Evolutionary conservation across 306 rosid genomes (phyloP), one percentile per base, ranked within the genome.

Genomic region (Dryas drummondii): DNA sequence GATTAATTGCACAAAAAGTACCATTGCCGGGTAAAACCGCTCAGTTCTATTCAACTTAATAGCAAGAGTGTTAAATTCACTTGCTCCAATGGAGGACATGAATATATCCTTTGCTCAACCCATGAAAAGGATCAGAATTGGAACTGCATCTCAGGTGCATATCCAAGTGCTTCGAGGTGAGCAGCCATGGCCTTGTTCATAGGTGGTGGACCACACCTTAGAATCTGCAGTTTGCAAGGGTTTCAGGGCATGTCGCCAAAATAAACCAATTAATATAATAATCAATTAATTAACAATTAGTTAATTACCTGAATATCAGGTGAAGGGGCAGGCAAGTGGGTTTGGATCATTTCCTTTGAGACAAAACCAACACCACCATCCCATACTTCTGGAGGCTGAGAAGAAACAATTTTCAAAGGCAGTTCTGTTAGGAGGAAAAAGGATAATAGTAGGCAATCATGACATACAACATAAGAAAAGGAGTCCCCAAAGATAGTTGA

Each of bases 151-250:
- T 92, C 93, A 32, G 97, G 75, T 54, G 87, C 48, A 74, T 94
- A 94, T 63, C 75, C 92, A 57, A 94, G 82, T 70, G 85, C 86
- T 1, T 92, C 94, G 14, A 94, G 97, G 81, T 90, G 90, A 74
- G 76, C 91, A 45, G 85, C 89, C 97, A 94, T 92, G 68, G 97
- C 99, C 85, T 94, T 94, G 93, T 94, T 94, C 99, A 94, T 94
- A 0, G 97, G 97, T 9, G 99, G 99, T 3, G 99, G 97, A 10
- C 99, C 99, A 12, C 99, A 94, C 78, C 99, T 85, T 66, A 94
- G 76, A 59, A 94, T 81, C 99, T 94, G 86, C 84, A 84, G 57
- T 46, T 48, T 27, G 42, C 27, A 44, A 55, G 58, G 27, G 54
- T 9, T 55, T 47, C 1, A 0, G 10, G 45, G 76, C 40, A 44